Evolutionary conservation across 805 yeast species (phyloP).

Genomic region (Metschnikowia continentalis): DNA sequence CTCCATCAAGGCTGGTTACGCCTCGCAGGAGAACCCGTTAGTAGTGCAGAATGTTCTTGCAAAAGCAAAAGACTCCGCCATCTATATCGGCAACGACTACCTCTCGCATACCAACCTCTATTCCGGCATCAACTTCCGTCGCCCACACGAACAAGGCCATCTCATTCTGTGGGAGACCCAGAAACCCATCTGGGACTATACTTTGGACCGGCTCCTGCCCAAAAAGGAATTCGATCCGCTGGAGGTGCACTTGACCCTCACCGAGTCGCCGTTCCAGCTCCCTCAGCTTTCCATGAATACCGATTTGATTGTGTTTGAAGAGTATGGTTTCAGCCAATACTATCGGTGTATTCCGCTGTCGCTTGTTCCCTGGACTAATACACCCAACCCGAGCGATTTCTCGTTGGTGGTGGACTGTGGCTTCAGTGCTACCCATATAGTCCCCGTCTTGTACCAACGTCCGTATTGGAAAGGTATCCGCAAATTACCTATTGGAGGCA

Average conservation of each 20-base stretch:
- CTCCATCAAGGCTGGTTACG: slow-evolving; percentile 54
- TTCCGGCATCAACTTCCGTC: slow-evolving; percentile 64
- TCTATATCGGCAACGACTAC: slow-evolving; percentile 69
- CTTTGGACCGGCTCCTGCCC: slow-evolving; percentile 43
- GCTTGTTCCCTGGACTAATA: slow-evolving; percentile 55
- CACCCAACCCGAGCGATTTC: slow-evolving; percentile 44
- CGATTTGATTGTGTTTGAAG: slow-evolving; percentile 92
- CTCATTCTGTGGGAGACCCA: slow-evolving; percentile 88
- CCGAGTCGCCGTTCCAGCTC: slow-evolving; percentile 78
- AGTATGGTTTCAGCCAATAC: slow-evolving; percentile 72
- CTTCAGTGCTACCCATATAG: slow-evolving; percentile 78
- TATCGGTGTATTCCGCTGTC: slow-evolving; percentile 63
- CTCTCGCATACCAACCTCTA: slow-evolving; percentile 61
- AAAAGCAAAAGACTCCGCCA: slow-evolving; percentile 68
- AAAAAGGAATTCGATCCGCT: slow-evolving; percentile 36
- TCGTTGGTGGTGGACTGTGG: slow-evolving; percentile 85
- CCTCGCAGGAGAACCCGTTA: slow-evolving; percentile 33
- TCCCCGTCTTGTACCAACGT: slow-evolving; percentile 78
- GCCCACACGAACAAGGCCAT: slow-evolving; percentile 90
- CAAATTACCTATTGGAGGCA: slow-evolving; percentile 83
- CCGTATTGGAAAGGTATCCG: slow-evolving; percentile 74
- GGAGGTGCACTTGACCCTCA: slow-evolving; percentile 60
- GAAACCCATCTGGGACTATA: slow-evolving; percentile 85
- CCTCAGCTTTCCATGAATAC: slow-evolving; percentile 79
- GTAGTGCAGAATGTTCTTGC: slow-evolving; percentile 66